Evolutionary conservation across 1,139 yeast genomes (phyloP).

Genomic region (Hyphopichia khmerensis): DNA sequence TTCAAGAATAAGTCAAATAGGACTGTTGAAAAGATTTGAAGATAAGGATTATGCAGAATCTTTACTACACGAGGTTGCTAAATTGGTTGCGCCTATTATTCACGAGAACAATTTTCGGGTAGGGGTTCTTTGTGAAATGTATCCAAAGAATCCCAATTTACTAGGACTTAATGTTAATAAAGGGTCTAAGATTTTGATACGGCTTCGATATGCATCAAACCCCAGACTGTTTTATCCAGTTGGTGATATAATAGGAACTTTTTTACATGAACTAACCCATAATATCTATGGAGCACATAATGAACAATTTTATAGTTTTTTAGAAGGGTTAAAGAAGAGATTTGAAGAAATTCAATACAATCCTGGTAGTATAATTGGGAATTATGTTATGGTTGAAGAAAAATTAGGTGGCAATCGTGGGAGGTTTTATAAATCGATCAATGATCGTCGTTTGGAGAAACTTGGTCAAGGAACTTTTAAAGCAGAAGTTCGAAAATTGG

Average conservation of each 20-base stretch:
- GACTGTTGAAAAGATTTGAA: conserved; percentile 54
- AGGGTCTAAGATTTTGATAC: conserved; percentile 73
- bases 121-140: conserved; percentile 75
- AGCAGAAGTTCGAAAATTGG: conserved; percentile 38
- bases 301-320: conserved; percentile 59
- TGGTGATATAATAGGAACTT: conserved; percentile 72
- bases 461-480: conserved; percentile 37
- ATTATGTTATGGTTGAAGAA: conserved; percentile 34
- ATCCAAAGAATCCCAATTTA: conserved; percentile 64
- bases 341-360: conserved; percentile 53
- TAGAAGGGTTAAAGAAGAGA: conserved; percentile 61
- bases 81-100: conserved; percentile 72
- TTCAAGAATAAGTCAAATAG: conserved; percentile 49
- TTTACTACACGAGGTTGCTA: conserved; percentile 60
- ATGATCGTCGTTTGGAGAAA: conserved; percentile 40
- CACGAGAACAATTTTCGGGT: conserved; percentile 65
- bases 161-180: conserved; percentile 83
- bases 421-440: conserved; percentile 22
- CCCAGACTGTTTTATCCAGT: conserved; percentile 61
- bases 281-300: conserved; percentile 82
- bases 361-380: conserved; percentile 11
- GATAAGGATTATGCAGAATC: conserved; percentile 57
- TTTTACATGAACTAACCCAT: conserved; percentile 88
- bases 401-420: conserved; percentile 34
- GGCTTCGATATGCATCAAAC: conserved; percentile 64